Evolutionary conservation across 768 basidiomycete species (phyloP), one percentile per base, ranked within the genome.

Genomic region (Naganishia friedmannii): DNA sequence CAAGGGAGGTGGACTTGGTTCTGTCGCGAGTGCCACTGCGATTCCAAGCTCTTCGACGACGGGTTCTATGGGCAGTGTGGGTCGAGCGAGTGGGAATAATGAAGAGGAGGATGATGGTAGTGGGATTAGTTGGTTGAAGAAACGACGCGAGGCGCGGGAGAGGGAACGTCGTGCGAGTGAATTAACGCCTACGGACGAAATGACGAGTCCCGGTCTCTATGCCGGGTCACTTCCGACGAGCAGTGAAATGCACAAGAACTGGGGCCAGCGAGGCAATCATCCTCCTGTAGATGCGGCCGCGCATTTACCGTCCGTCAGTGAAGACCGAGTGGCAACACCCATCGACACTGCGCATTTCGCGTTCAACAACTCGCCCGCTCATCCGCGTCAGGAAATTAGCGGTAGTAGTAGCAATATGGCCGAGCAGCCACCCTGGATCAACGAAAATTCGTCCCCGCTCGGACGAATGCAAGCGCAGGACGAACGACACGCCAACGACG

Each of bases 101-200:
- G 85, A 82, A 0, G 89, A 89, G 23, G 86, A 86, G 0, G 90
- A 92, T 70, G 92, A 93, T 73, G 91, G 91, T 0, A 89, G 89
- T 79, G 92, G 92, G 12, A 88, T 93, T 87, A 87, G 85, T 0
- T 94, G 92, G 92, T 85, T 93, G 29, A 87, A 84, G 82, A 83
- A 80, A 72, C 79, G 92, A 51, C 82, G 86, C 73, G 88, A 87
- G 76, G 82, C 84, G 75, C 80, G 85, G 58, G 71, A 68, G 34
- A 51, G 68, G 17, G 85, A 86, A 74, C 80, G 80, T 67, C 80
- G 76, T 68, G 86, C 86, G 78, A 80, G 79, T 77, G 83, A 84
- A 72, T 77, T 53, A 1, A 54, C 46, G 3, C 32, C 34, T 0
- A 26, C 56, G 15, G 68, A 46, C 17, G 60, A 63, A 7, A n/a